Base-by-base conservation (phyloP, 257 asterid genomes). In the Anisodus tanguticus region DNA sequence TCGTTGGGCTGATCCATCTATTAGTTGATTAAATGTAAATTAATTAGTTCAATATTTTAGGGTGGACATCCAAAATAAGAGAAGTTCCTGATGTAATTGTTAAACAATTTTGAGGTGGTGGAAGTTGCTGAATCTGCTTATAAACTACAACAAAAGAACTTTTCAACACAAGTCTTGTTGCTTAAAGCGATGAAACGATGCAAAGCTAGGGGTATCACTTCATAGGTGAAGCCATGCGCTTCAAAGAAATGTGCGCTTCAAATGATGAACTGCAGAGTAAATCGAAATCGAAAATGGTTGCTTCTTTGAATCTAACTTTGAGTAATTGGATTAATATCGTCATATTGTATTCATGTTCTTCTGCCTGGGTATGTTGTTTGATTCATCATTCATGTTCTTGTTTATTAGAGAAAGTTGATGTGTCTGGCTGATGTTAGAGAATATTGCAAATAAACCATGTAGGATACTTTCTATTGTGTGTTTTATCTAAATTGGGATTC, bases 1-100 rank as follows among this genome's bases (percentile, higher is more conserved):
- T 79, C 10, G 64, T 72, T 62, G 12, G 15, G 47, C 58, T 4
- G 81, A 74, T 74, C 45, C 62, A 74, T 74, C 81, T 74, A 31
- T 6, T 19, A 49, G 81, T 47, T 47, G 60, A 22, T 74, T 15
- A 74, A 74, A 74, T 74, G 45, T 22, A 49, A 49, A 22, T 37
- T 74, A 49, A 49, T 49, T 49, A 72, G 39, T 19, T 26, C 57
- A 51, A 76, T 15, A 13, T 47, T 12, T 47, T 76, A 31, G 13
- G 60, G 63, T 2, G 26, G 81, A 51, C 81, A 76, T 3, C 64
- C 81, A 51, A 76, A 51, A 49, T 12, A 51, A 51, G 26, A 9
- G 6, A 51, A 51, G 26, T 76, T 76, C 12, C 8, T 76, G 47
- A 19, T 51, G 43, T 76, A 76, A 26, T 26, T 19, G 47, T 76